phyloP scores from a whole-genome alignment of 2,329 filamentous ascomycete species.

The Neurospora sp. region DNA sequence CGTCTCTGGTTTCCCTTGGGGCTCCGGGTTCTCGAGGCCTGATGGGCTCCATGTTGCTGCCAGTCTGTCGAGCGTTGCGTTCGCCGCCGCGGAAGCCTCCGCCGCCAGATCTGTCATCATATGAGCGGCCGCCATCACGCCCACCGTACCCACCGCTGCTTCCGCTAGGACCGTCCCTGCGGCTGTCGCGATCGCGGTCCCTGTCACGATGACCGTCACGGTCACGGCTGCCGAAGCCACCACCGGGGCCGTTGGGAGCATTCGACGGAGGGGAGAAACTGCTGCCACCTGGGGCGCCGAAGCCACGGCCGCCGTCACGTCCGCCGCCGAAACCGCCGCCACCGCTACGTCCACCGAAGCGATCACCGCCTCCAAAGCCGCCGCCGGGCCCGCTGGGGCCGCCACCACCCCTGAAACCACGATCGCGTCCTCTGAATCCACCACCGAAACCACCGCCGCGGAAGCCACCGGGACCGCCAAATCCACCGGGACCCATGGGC shows the following conservation, averaged over 20 bases:
- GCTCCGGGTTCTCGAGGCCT: constrained; percentile 32
- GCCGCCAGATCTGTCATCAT: constrained; percentile 36
- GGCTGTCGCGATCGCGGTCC: constrained; percentile 34
- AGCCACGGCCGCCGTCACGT: constrained; percentile 19
- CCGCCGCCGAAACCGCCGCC: constrained; percentile 35
- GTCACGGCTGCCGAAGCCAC: constrained; percentile 52
- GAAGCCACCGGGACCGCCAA: constrained; percentile 46
- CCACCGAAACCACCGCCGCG: constrained; percentile 40
- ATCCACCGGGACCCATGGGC: constrained; percentile 53
- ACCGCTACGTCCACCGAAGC: constrained; percentile 21
- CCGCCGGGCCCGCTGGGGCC: constrained; percentile 32
- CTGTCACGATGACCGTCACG: constrained; percentile 35
- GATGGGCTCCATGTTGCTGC: constrained; percentile 27
- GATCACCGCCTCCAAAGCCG: constrained; percentile 18
- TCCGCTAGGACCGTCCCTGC: constrained; percentile 34
- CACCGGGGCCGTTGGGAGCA: constrained; percentile 48
- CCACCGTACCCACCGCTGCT: constrained; percentile 36
- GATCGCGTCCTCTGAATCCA: constrained; percentile 37
- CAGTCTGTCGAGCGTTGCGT: constrained; percentile 34
- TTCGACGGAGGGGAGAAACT: constrained; percentile 37
- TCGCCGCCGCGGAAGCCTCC: constrained; percentile 40
- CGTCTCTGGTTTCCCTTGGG: constrained; percentile 25
- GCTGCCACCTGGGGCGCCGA: constrained; percentile 45
- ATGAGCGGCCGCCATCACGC: constrained; percentile 27
- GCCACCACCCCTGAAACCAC: constrained; percentile 35